Percentiles rank a stretch among this genome's conserved stretches.
Conservation (phyloP, 768 basidiomycete species). For the Agaricus subrufescens region DNA sequence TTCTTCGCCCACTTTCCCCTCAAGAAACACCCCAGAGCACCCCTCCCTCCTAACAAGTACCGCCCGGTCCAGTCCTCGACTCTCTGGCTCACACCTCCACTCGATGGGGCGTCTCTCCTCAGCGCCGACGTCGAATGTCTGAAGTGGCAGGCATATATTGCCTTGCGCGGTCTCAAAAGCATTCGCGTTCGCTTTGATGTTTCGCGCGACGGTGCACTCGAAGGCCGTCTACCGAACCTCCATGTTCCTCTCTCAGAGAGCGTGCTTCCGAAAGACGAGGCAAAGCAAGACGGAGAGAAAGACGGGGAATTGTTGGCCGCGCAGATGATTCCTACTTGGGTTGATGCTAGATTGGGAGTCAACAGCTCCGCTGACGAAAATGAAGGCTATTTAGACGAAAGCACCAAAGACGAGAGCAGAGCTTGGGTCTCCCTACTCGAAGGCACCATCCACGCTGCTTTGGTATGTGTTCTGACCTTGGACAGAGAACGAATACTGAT, state of each 20-base stretch:
- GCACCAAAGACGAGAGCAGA: conserved; percentile 65
- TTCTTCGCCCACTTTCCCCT: conserved; percentile 62
- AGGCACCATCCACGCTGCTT: conserved; percentile 68
- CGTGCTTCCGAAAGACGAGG: conserved; percentile 10
- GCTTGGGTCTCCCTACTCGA: conserved; percentile 83
- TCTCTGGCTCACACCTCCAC: conserved; percentile 64
- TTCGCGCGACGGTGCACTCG: conserved; percentile 62
- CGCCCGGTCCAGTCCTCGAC: conserved; percentile 29
- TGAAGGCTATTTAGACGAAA: conserved; percentile 64
- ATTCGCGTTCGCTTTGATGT: conserved; percentile 67
- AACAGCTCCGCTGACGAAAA: conserved; percentile 35
- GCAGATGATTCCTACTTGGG: conserved; percentile 71
- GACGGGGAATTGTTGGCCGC: conserved; percentile 56
- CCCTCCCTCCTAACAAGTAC: conserved; percentile 19
- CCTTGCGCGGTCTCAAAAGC: conserved; percentile 52
- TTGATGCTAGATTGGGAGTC: conserved; percentile 44
- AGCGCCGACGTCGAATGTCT: conserved; percentile 82
- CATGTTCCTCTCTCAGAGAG: conserved; percentile 40
- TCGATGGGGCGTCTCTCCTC: conserved; percentile 29
- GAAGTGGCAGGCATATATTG: conserved; percentile 86
- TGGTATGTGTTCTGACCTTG: conserved; percentile 41
- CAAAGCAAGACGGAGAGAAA: conserved; percentile 23
- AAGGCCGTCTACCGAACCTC: conserved; percentile 64
- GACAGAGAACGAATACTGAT: conserved; percentile 5
- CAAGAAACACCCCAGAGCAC: conserved; percentile 41